These are phyloP conservation scores for Fusarium musae DNA, from an alignment of 2,329 filamentous ascomycete species.

Conservation along the genomic window DNA sequence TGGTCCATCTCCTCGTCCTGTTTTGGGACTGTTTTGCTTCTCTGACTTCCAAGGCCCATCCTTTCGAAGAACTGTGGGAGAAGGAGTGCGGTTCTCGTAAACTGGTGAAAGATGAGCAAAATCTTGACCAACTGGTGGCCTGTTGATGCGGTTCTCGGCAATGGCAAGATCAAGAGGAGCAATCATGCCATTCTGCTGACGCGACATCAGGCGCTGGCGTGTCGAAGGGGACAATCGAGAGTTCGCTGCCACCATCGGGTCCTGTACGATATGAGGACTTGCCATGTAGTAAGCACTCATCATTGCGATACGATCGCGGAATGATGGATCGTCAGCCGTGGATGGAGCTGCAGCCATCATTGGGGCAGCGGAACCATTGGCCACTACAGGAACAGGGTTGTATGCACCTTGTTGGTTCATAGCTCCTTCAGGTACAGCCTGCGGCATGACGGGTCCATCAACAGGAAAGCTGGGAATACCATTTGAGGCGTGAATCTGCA, in stretches of 20 bases:
- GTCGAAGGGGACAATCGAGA: constrained; percentile 49
- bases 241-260: constrained; percentile 44
- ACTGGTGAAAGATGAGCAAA: constrained; percentile 75
- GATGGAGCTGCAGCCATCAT: constrained; percentile 34
- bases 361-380: constrained; percentile 50
- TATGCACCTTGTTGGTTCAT: constrained; percentile 30
- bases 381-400: constrained; percentile 49
- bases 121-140: constrained; percentile 52
- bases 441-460: constrained; percentile 22
- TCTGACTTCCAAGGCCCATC: constrained; percentile 53
- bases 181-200: constrained; percentile 61
- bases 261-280: constrained; percentile 46
- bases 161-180: constrained; percentile 67
- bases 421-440: constrained; percentile 18
- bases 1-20: constrained; percentile 26
- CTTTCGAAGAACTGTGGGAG: constrained; percentile 70
- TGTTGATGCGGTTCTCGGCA: constrained; percentile 54
- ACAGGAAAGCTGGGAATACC: constrained; percentile 18
- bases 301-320: constrained; percentile 55
- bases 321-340: constrained; percentile 53
- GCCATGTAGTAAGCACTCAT: constrained; percentile 51
- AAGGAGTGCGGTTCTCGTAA: constrained; percentile 77
- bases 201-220: constrained; percentile 52
- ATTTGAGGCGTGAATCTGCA: constrained; percentile 42
- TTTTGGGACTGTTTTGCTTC: constrained; percentile 38